Base-by-base conservation (phyloP, 2,329 filamentous ascomycete species). In the Fusarium gaditjirri region DNA sequence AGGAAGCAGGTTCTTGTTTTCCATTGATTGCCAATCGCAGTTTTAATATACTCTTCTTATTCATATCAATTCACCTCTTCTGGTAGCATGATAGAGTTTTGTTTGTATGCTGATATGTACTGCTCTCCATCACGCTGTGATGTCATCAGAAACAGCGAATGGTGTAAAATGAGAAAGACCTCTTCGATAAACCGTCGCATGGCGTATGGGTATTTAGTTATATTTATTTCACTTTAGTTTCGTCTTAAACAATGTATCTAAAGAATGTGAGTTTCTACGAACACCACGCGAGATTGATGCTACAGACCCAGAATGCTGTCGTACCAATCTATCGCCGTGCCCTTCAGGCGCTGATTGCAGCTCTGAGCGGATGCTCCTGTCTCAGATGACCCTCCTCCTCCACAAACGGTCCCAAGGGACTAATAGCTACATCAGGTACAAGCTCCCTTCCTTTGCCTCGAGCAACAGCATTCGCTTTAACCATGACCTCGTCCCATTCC, bases 401-500 rank as follows among this genome's bases (percentile, higher is more conserved):
- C 17, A 16, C 23, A 13, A 52, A 25, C 6, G 47, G 8, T 4
- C 31, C 47, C 9, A 52, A 21, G 9, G 23, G 12, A 25, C 23
- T 11, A 5, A 36, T 19, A 52, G 47, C 9, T 5, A 11, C 47
- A 25, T 25, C 47, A 3, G n/a, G n/a, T 6, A 52, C 29, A 25
- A 11, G 16, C 9, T 12, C 23, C 31, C 14, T 52, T 25, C 47
- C 47, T 4, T 36, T 52, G 0, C 47, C 47, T 25, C 47, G 47
- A 21, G 47, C 31, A 21, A 52, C 47, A 36, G 47, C 47, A 27
- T 52, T 52, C 8, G 47, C 47, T 36, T 52, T 52, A 8, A 52
- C 47, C 47, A 52, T 52, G 31, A 52, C 47, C n/a, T 52, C 47
- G 7, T 52, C 31, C 47, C 47, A 52, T 36, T 52, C 47, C 23